phyloP scores from a whole-genome alignment of 164 flowering plant genomes.

The Stephania yunnanensis region DNA sequence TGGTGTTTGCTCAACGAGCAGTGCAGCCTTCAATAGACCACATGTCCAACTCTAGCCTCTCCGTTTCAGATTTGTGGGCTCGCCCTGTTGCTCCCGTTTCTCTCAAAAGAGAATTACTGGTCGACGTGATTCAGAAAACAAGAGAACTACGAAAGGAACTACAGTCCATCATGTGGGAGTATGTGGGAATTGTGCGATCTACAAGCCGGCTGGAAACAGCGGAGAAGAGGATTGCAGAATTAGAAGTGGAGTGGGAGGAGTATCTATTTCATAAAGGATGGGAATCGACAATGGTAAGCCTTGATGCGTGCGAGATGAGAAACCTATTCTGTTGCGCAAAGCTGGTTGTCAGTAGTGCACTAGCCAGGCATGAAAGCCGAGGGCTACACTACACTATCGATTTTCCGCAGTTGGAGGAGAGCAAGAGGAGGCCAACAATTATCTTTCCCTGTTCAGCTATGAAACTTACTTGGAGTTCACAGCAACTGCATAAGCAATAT shows the following conservation, averaged over 20 bases:
- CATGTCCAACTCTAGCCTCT: conserved; percentile 31
- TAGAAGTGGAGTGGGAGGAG: conserved; percentile 82
- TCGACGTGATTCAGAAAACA: conserved; percentile 38
- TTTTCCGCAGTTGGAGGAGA: conserved; percentile 77
- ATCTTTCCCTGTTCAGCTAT: conserved; percentile 57
- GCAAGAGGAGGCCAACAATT: conserved; percentile 79
- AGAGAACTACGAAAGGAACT: conserved; percentile 51
- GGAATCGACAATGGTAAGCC: conserved; percentile 78
- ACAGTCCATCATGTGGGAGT: conserved; percentile 84
- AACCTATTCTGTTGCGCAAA: conserved; percentile 91
- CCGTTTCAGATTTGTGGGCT: conserved; percentile 46
- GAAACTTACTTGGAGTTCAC: conserved; percentile 76
- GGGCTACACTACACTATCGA: conserved; percentile 91
- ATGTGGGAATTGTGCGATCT: conserved; percentile 86
- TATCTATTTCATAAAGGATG: conserved; percentile 68
- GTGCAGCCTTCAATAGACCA: conserved; percentile 80
- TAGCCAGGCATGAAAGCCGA: conserved; percentile 88
- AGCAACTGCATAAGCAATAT: conserved; percentile 59
- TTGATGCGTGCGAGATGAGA: conserved; percentile 91
- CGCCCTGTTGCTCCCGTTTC: conserved; percentile 51
- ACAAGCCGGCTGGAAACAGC: conserved; percentile 63
- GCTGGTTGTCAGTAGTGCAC: conserved; percentile 87
- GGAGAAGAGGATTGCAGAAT: conserved; percentile 53
- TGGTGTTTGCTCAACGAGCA: conserved; percentile 89
- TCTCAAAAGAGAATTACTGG: conserved; percentile 30